phyloP scores from a whole-genome alignment of 768 basidiomycete genomes.

The Brasilioporus rufonigricans region DNA sequence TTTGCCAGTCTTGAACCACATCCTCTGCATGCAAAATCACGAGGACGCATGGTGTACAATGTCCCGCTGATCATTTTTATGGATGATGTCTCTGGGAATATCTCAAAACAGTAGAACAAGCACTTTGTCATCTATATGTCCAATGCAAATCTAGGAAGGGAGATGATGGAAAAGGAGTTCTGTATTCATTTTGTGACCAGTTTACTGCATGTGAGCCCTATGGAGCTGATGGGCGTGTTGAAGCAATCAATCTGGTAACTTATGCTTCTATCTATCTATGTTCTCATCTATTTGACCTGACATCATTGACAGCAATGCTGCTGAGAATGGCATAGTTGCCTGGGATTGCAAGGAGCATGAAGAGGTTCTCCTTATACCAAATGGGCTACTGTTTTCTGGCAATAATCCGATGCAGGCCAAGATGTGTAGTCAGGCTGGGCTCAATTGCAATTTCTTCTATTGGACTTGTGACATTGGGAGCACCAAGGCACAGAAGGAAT shows the following conservation, averaged over 20 bases:
- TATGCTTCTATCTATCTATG: background rate
- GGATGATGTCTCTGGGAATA: slow-evolving; percentile 30
- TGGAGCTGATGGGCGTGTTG: slow-evolving; percentile 31
- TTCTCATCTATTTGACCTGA: no score
- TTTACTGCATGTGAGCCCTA: slow-evolving; percentile 34
- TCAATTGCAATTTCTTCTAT: slow-evolving; percentile 40
- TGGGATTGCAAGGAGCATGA: slow-evolving; percentile 26
- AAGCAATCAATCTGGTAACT: slow-evolving; percentile 24
- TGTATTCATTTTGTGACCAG: slow-evolving; percentile 29
- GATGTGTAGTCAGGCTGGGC: slow-evolving; percentile 38
- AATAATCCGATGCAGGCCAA: slow-evolving; percentile 36
- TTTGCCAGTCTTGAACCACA: slow-evolving; percentile 13
- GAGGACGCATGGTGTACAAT: slow-evolving; percentile 16
- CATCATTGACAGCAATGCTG: background rate
- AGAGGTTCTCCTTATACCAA: slow-evolving; percentile 13
- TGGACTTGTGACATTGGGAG: slow-evolving; percentile 40
- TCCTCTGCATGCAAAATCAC: slow-evolving; percentile 4
- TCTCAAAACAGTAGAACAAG: slow-evolving; percentile 32
- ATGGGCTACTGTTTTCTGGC: slow-evolving; percentile 29
- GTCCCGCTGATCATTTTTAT: slow-evolving; percentile 29
- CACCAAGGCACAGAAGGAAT: slow-evolving; percentile 29
- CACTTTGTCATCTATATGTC: slow-evolving; percentile 34
- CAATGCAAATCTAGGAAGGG: slow-evolving; percentile 28
- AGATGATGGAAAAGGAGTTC: slow-evolving; percentile 32
- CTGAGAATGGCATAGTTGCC: slow-evolving; percentile 21